These are phyloP conservation scores for Leccinum solheimii DNA, from an alignment of 1,284 basidiomycete genomes.

Conservation along the genomic window DNA sequence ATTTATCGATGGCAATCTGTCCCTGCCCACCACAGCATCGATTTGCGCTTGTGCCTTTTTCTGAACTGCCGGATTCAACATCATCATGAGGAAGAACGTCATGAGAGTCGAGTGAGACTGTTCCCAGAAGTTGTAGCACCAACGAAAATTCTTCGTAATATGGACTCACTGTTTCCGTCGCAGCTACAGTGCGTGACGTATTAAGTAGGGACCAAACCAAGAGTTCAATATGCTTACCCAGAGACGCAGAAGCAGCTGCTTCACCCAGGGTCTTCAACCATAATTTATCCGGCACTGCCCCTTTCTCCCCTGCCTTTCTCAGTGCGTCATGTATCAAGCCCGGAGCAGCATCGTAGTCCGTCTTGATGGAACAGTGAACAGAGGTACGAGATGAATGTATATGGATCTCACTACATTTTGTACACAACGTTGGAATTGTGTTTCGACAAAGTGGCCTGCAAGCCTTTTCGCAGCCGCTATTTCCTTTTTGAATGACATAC, in stretches of 20 bases:
- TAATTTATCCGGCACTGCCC: background rate
- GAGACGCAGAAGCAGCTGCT: slow-evolving; percentile 5
- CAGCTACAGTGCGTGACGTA: background rate
- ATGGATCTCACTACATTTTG: slow-evolving; percentile 2
- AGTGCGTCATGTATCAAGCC: slow-evolving; percentile 14
- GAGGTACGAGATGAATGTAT: background rate
- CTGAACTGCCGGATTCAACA: slow-evolving; percentile 32
- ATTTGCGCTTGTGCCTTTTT: slow-evolving; percentile 35
- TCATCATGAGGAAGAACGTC: slow-evolving; percentile 38
- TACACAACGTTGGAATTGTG: slow-evolving; percentile 1
- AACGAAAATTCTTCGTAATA: background rate
- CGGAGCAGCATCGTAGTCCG: background rate
- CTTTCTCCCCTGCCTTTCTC: slow-evolving; percentile 1
- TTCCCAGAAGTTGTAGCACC: background rate
- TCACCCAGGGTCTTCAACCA: background rate
- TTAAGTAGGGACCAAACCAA: background rate
- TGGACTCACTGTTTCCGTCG: slow-evolving; percentile 12
- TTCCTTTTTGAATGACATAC: slow-evolving; percentile 13
- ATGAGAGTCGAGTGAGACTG: slow-evolving; percentile 8
- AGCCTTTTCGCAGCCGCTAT: background rate
- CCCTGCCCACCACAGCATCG: slow-evolving; percentile 29
- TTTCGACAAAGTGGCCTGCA: slow-evolving; percentile 7
- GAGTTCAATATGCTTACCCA: background rate
- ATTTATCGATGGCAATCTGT: slow-evolving; percentile 31
- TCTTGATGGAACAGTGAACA: background rate